Percentiles rank a stretch among this genome's conserved stretches.
Evolutionary conservation across 257 asterid species (phyloP).

Genomic region (Paulownia fortunei): DNA sequence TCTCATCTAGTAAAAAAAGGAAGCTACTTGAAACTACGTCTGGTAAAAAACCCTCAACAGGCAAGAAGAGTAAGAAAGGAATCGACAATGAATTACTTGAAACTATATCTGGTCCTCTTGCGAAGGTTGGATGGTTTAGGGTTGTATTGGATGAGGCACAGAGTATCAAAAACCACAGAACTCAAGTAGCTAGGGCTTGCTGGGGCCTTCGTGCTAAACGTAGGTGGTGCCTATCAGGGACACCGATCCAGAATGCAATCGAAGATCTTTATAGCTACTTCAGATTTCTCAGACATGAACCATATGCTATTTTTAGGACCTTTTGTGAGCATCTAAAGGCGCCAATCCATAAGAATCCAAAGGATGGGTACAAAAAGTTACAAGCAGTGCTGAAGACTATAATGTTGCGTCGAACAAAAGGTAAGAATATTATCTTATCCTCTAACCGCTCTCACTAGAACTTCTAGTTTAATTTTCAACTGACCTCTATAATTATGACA

Average conservation of each 20-base stretch:
- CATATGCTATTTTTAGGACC: constrained; percentile 68
- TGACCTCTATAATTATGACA: background rate
- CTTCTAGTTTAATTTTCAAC: constrained; percentile 15
- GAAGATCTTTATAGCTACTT: constrained; percentile 98
- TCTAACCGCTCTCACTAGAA: background rate
- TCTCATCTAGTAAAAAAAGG: constrained; percentile 65
- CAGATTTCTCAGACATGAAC: constrained; percentile 93
- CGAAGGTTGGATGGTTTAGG: constrained; percentile 96
- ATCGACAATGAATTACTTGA: constrained; percentile 61
- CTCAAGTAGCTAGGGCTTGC: constrained; percentile 98
- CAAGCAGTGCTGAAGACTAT: constrained; percentile 94
- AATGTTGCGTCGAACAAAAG: constrained; percentile 96
- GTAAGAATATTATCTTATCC: constrained; percentile 41
- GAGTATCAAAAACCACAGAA: constrained; percentile 90
- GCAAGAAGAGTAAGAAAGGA: constrained; percentile 70
- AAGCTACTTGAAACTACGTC: constrained; percentile 51
- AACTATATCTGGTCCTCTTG: constrained; percentile 79
- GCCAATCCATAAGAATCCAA: constrained; percentile 76
- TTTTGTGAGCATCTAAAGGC: constrained; percentile 74
- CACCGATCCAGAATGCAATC: constrained; percentile 91
- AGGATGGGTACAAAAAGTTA: constrained; percentile 74
- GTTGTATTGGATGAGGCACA: constrained; percentile 98
- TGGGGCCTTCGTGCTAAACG: constrained; percentile 99
- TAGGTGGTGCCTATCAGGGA: constrained; percentile 98
- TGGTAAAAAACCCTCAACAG: constrained; percentile 48